Evolutionary conservation across 164 flowering plant genomes (phyloP).

Genomic region (Berberis vulgaris): DNA sequence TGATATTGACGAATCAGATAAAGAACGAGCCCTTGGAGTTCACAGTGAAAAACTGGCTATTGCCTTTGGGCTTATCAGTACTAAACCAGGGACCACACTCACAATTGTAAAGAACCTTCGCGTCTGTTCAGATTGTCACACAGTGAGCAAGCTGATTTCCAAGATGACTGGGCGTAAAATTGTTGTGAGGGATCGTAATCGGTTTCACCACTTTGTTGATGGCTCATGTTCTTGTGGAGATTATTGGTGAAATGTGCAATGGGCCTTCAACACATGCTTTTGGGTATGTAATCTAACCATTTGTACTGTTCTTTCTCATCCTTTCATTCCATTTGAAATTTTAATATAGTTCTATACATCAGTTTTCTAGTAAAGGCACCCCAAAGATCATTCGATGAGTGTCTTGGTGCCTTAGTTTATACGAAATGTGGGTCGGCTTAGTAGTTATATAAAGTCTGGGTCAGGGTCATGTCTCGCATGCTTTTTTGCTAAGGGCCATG

Average conservation of each 20-base stretch:
- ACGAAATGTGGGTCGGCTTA: no score
- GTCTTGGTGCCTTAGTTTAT: no score
- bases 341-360: no score
- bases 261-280: no score
- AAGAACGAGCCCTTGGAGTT: constrained; percentile 24
- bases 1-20: constrained; percentile 29
- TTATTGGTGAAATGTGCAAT: constrained; percentile 10
- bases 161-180: constrained; percentile 27
- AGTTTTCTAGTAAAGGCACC: no score
- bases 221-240: constrained; percentile 39
- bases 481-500: no score
- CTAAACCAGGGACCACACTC: constrained; percentile 20
- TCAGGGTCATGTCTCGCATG: no score
- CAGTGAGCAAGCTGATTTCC: constrained; percentile 29
- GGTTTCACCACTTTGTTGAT: constrained; percentile 33
- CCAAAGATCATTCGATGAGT: no score
- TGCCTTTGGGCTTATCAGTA: constrained; percentile 32
- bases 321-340: no score
- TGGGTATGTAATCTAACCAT: no score
- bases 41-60: constrained; percentile 41
- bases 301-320: no score
- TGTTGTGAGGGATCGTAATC: constrained; percentile 28
- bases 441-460: no score
- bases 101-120: constrained; percentile 32
- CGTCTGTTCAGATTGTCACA: constrained; percentile 34